Evolutionary conservation across 305 asterid genomes (phyloP), one percentile per base, ranked within the genome.

Genomic region (Ruellia speciosa): DNA sequence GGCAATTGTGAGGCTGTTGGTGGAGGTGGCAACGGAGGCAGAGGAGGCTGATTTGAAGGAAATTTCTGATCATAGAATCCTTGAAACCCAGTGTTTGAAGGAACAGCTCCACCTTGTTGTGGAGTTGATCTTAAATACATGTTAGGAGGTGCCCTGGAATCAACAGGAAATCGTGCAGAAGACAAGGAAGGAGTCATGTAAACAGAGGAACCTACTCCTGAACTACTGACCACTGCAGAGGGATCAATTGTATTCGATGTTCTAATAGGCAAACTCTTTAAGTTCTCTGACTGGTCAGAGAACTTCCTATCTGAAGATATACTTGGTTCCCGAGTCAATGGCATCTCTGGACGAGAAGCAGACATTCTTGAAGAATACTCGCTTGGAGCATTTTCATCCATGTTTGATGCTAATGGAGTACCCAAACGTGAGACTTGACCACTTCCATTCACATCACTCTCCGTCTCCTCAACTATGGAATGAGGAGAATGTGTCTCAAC

Each of bases 11-110:
- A 72, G 60, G 74, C 62, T 14, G 83, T 61, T 33, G 78, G 77
- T 18, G 93, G 97, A 33, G 84, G 95, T 19, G 87, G 90, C 77
- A 76, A 67, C 40, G 89, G 92, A 60, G 93, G 94, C 73, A 89
- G 79, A 58, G 92, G 87, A 66, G 88, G 88, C 71, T 77, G 94
- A 69, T 71, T 79, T 56, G 80, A 66, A 48, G 78, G 75, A 72
- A 69, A 74, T 68, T 79, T 87, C 60, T 70, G 85, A 68, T 90
- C 94, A 54, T 76, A 86, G 72, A 72, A 85, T 62, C 88, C 83
- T 64, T 80, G 94, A 46, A 76, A 66, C 58, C 77, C 82, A 52
- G 65, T 16, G 49, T 74, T 67, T 49, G 68, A 46, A 31, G 85
- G 71, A 56, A 66, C 58, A 50, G 53, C 63, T 59, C 85, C 76